Base-by-base conservation (phyloP, 192 early-diverging fungal genomes). In the Lunasporangiospora selenospora region DNA sequence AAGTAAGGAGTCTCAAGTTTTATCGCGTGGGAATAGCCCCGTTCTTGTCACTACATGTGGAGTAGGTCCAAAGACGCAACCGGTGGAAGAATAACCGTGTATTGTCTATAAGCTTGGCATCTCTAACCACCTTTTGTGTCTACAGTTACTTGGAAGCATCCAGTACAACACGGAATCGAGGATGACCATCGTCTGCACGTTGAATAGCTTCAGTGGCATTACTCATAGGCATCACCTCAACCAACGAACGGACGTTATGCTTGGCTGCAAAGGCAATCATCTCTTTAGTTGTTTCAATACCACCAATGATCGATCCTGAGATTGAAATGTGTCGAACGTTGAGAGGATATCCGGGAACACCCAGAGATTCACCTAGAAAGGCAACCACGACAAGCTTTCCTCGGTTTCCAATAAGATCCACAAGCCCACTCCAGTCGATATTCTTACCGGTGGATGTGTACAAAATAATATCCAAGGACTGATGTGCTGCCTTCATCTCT, bases 251-350 rank as follows among this genome's bases (percentile, higher is more conserved):
- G 40, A 90, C 77, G n/a, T 84, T 77, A 33, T 85, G 77, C 78
- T 89, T 63, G 39, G 62, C 83, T 6, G 88, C 79, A 60, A 90
- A 82, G 37, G 83, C 80, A 21, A 92, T 67, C 61, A 87, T 88
- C 42, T 90, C 81, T 29, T 84, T 60, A 29, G 87, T 77, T 13
- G 79, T 78, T 10, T 75, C 54, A 53, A 75, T 60, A 31, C 77
- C 69, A 47, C 87, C 90, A 37, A 89, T 84, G 45, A 88, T 50
- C 6, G 90, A 90, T 3, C 86, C 88, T 1, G 61, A 76, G 23
- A 85, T 66, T 19, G 61, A 53, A 10, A 84, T 73, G 55, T 88
- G 76, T 38, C 49, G 44, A 0, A 2, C 9, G 38, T 40, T 12
- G 62, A 56, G 5, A 13, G 5, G 24, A 60, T 59, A 23, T 64